phyloP scores from a whole-genome alignment of 805 yeast genomes.

The Nakazawaea ambrosiae region DNA sequence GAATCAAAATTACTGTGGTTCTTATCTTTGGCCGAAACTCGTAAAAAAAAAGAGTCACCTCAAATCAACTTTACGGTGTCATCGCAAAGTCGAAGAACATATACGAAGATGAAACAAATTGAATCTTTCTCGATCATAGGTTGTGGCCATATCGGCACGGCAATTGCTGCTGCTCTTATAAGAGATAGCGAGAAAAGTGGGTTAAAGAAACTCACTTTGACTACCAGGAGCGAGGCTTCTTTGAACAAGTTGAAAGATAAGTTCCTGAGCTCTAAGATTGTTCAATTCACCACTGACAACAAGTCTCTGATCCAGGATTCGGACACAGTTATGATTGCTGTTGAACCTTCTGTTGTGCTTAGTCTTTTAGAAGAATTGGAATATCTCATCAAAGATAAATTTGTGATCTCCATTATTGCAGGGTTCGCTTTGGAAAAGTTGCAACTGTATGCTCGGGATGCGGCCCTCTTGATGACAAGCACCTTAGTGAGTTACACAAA shows the following conservation, averaged over 20 bases:
- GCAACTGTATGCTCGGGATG: neutral
- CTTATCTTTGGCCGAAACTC: too few relatives aligned
- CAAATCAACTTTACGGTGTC: too few relatives aligned
- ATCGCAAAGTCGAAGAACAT: neutral
- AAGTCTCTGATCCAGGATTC: neutral
- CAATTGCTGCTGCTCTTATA: neutral
- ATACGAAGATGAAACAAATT: neutral
- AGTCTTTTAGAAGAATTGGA: slow-evolving; percentile 1
- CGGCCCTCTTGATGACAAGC: slow-evolving; percentile 4
- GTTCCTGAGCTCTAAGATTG: neutral
- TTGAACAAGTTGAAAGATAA: slow-evolving; percentile 1
- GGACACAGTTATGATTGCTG: slow-evolving; percentile 1
- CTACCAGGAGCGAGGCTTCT: neutral
- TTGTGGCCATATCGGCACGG: slow-evolving; percentile 7
- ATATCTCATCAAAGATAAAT: neutral
- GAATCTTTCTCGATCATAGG: neutral
- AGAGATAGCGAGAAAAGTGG: neutral
- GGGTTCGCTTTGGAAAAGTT: slow-evolving; percentile 2
- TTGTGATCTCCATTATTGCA: slow-evolving; percentile 5
- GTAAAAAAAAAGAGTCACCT: too few relatives aligned
- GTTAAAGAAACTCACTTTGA: neutral
- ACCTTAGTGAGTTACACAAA: slow-evolving; percentile 5
- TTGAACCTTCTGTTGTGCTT: slow-evolving; percentile 1
- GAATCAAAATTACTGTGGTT: too few relatives aligned
- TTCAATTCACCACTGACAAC: neutral